A percentile compares a stretch with the other conserved stretches of the same genome.
phyloP scores from a whole-genome alignment of 352 stramenopile genomes.

The Globisporangium megalacanthum region DNA sequence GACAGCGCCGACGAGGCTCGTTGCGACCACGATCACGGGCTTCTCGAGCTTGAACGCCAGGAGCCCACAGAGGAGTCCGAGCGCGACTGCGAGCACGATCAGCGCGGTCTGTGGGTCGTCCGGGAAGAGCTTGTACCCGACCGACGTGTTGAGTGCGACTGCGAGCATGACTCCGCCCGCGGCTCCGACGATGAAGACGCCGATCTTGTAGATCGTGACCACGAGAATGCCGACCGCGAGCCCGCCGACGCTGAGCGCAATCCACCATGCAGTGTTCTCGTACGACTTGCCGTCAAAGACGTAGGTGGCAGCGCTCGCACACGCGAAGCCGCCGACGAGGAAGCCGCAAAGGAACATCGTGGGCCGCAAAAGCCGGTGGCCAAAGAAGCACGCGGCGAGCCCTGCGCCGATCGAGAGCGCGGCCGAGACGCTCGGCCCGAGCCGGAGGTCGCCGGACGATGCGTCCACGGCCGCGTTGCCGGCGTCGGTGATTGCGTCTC shows the following conservation, averaged over 20 bases:
- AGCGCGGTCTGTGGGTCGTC: slow-evolving; percentile 40
- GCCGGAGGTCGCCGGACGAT: not conserved
- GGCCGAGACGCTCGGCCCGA: slow-evolving; percentile 8
- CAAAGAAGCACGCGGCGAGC: slow-evolving; percentile 28
- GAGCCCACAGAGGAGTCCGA: slow-evolving; percentile 40
- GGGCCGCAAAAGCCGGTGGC: slow-evolving; percentile 46
- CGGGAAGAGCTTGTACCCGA: slow-evolving; percentile 58
- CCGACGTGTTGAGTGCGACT: slow-evolving; percentile 40
- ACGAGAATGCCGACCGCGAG: slow-evolving; percentile 43
- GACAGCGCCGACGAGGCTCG: slow-evolving; percentile 38
- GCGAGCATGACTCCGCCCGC: slow-evolving; percentile 41
- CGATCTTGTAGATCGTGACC: slow-evolving; percentile 43
- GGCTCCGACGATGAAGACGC: slow-evolving; percentile 53
- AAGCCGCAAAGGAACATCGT: slow-evolving; percentile 63
- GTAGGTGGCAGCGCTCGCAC: slow-evolving; percentile 34
- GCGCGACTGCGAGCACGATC: slow-evolving; percentile 35
- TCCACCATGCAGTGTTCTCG: slow-evolving; percentile 42
- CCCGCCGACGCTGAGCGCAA: slow-evolving; percentile 44
- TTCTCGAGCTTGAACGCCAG: slow-evolving; percentile 50
- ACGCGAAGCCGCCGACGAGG: slow-evolving; percentile 42
- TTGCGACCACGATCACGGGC: slow-evolving; percentile 44
- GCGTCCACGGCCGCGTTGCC: slow-evolving; percentile 2
- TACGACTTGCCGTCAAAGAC: slow-evolving; percentile 37
- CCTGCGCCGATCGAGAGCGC: slow-evolving; percentile 39
- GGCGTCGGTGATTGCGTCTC: slow-evolving; percentile 8